phyloP scores from a whole-genome alignment of 2,329 filamentous ascomycete species.

The Fusarium falciforme region DNA sequence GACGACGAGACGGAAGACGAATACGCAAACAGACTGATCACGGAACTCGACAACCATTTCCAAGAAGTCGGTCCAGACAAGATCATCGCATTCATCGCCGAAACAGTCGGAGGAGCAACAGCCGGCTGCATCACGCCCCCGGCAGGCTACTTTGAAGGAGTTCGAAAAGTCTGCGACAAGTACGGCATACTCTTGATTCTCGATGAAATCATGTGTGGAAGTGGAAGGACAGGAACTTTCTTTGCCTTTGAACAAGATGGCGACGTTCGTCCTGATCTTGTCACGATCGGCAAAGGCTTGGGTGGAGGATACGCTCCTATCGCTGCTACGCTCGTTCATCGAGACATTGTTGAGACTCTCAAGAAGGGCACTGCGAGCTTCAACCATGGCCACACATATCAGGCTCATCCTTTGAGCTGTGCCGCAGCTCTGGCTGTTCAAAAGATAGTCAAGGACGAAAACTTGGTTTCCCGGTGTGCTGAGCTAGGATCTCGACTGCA shows the following conservation, averaged over 20 bases:
- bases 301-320: conserved; percentile 72
- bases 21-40: conserved; percentile 70
- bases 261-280: conserved; percentile 69
- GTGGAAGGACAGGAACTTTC: conserved; percentile 68
- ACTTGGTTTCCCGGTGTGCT: conserved; percentile 68
- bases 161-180: conserved; percentile 75
- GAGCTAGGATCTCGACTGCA: conserved; percentile 63
- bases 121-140: conserved; percentile 76
- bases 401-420: conserved; percentile 69
- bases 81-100: conserved; percentile 78
- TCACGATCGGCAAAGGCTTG: conserved; percentile 74
- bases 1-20: conserved; percentile 64
- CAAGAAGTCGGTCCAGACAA: conserved; percentile 70
- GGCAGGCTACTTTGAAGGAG: conserved; percentile 75
- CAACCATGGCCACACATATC: conserved; percentile 70
- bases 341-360: conserved; percentile 60
- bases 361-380: conserved; percentile 51
- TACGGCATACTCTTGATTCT: conserved; percentile 81
- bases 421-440: conserved; percentile 73
- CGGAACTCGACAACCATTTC: conserved; percentile 77
- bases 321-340: conserved; percentile 67
- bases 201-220: conserved; percentile 82
- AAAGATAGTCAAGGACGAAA: conserved; percentile 65
- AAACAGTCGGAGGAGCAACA: conserved; percentile 76
- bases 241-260: conserved; percentile 72